Evolutionary conservation across 768 basidiomycete genomes (phyloP), one percentile per base, ranked within the genome.

Genomic region (Calvatia gigantea): DNA sequence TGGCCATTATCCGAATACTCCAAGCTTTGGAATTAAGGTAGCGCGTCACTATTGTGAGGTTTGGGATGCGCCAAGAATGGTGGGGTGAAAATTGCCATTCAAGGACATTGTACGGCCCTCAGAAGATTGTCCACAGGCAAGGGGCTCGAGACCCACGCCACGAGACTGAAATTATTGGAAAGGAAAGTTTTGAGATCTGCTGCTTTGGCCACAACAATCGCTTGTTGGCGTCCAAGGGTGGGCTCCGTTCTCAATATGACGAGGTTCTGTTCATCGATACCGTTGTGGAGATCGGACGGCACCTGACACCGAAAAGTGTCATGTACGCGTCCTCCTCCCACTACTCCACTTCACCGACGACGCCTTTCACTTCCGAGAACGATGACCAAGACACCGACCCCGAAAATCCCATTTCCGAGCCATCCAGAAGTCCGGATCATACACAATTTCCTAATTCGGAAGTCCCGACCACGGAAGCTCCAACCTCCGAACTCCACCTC

Each of bases 11-110:
- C 29, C 62, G 53, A 0, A 79, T 75, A 25, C 65, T 60, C 32
- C 17, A 29, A 39, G 11, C 19, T 0, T 61, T 62, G 48, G 69
- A 59, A 4, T 68, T 65, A 4, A 46, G 4, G 57, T 78, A 86
- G 5, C 70, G 73, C 1, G 72, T 82, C n/a, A 79, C 58, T 56
- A 77, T 75, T 1, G 74, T 66, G 4, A 62, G 61, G 15, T 76
- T 79, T 2, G 83, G 83, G 1, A 67, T 66, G 5, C 66, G 70
- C 81, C 84, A 87, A 8, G 73, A 75, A 85, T 72, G 0, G 73
- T 75, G 50, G 86, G 61, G 32, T 73, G 68, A n/a, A n/a, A n/a
- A 9, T 81, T 69, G 3, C 64, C 39, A 28, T 71, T 69, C 3
- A 67, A 67, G 3, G 57, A 58, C 81, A 82, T 81, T 6, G 73